Evolutionary conservation across 2,329 filamentous ascomycete genomes (phyloP).

Genomic region (Alternaria novae-zelandiae): DNA sequence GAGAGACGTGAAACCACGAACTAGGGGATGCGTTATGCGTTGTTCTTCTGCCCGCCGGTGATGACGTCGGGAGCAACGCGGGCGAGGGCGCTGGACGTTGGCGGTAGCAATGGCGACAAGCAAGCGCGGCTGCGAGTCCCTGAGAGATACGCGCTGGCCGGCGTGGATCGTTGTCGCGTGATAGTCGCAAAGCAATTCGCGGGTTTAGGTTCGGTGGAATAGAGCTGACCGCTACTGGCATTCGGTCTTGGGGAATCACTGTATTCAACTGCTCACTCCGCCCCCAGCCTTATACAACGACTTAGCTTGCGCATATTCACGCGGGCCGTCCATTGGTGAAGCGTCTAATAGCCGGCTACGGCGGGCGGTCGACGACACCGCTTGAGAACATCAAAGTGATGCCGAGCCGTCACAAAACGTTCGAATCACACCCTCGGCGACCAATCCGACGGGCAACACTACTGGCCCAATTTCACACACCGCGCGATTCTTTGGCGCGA

Average conservation of each 20-base stretch:
- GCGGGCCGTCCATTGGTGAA: conserved; percentile 4
- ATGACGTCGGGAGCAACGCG: conserved; percentile 1
- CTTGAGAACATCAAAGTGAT: conserved; percentile 6
- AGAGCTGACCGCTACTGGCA: conserved; percentile 11
- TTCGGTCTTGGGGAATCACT: conserved; percentile 3
- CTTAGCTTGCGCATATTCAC: conserved; percentile 4
- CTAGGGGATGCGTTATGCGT: conserved; percentile 20
- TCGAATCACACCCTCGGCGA: conserved; percentile 7
- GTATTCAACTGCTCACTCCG: conserved; percentile 8
- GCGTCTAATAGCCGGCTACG: conserved; percentile 9
- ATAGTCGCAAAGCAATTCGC: neutral
- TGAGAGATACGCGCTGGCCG: neutral
- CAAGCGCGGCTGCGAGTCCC: neutral
- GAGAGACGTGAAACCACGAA: conserved; percentile 24
- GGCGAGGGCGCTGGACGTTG: neutral
- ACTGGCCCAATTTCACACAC: conserved; percentile 4
- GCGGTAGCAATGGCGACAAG: neutral
- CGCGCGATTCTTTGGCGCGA: conserved; percentile 9
- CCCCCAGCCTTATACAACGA: conserved; percentile 22
- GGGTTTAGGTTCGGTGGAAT: conserved; percentile 7
- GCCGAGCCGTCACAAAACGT: conserved; percentile 20
- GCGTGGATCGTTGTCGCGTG: conserved; percentile 8
- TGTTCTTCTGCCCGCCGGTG: conserved; percentile 7
- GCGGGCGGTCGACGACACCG: conserved; percentile 4
- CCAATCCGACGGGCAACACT: conserved; percentile 8